Evolutionary conservation across 371 early-diverging fungal genomes (phyloP).

Genomic region (Mucor sp.): DNA sequence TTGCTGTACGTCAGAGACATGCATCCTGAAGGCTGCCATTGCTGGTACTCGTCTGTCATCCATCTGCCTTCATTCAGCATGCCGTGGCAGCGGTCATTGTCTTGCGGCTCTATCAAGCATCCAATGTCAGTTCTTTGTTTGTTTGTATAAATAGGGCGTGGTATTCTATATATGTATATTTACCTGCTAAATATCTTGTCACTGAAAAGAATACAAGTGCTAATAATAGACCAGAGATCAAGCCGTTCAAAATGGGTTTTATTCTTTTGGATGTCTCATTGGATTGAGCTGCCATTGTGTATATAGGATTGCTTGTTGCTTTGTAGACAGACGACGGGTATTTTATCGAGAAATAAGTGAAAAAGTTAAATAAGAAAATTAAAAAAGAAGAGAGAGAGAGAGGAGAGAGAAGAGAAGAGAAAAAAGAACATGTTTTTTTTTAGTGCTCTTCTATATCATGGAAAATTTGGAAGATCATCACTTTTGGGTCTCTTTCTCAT

Average conservation of each 20-base stretch:
- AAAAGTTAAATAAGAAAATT: too few species aligned
- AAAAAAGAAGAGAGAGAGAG: background rate
- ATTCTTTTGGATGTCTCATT: background rate
- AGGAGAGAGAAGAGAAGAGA: constrained; percentile 4
- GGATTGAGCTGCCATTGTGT: background rate
- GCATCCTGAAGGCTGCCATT: constrained; percentile 68
- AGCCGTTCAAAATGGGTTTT: background rate
- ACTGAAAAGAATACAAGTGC: background rate
- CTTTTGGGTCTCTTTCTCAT: background rate
- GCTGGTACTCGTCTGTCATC: constrained; percentile 27
- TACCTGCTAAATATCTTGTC: constrained; percentile 5
- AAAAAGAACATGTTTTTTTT: background rate
- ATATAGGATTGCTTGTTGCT: background rate
- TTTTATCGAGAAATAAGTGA: background rate
- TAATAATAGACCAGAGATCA: background rate
- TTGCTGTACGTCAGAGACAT: constrained; percentile 55
- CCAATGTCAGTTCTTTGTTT: background rate
- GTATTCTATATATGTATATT: background rate
- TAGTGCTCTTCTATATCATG: background rate
- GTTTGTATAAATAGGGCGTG: background rate
- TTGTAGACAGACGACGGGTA: background rate
- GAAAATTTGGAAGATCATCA: constrained; percentile 7
- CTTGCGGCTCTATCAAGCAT: constrained; percentile 41
- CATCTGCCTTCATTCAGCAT: constrained; percentile 55
- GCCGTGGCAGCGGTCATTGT: constrained; percentile 37